phyloP scores from a whole-genome alignment of 129 eudicot genomes.

The Flaveria bidentis region DNA sequence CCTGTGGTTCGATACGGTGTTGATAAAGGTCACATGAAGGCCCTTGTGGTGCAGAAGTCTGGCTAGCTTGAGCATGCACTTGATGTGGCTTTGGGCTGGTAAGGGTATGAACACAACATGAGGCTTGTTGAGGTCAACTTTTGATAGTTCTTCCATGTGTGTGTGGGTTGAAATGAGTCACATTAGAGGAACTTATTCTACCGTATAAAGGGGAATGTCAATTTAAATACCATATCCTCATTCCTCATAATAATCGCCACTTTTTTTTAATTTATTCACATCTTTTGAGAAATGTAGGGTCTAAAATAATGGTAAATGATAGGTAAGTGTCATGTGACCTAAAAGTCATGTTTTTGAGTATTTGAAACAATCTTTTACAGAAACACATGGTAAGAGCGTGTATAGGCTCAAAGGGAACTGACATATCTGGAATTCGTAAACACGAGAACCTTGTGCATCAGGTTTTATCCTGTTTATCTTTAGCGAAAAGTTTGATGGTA shows the following conservation, averaged over 20 bases:
- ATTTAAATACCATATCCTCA: not conserved
- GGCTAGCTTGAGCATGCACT: constrained; percentile 51
- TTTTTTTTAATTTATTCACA: not conserved
- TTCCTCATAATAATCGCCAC: not conserved
- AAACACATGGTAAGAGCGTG: too few species aligned
- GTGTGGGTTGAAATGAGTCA: constrained; percentile 1
- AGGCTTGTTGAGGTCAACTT: constrained; percentile 1
- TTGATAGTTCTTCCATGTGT: constrained; percentile 7
- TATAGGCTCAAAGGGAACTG: too few species aligned
- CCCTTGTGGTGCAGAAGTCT: constrained; percentile 45
- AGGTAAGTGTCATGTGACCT: too few species aligned
- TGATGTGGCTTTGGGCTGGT: constrained; percentile 60
- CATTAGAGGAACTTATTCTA: not conserved
- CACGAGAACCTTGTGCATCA: too few species aligned
- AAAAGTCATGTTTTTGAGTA: too few species aligned
- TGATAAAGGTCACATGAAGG: constrained; percentile 51
- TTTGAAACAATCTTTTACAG: too few species aligned
- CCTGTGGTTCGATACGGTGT: constrained; percentile 47
- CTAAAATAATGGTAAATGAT: too few species aligned
- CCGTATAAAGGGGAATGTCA: not conserved
- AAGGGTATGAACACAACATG: constrained; percentile 52
- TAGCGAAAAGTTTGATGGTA: not conserved
- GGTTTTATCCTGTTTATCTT: too few species aligned
- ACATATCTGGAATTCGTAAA: too few species aligned
- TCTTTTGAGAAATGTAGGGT: not conserved